phyloP scores from a whole-genome alignment of 345 rosid genomes.

The Boechera stricta region DNA sequence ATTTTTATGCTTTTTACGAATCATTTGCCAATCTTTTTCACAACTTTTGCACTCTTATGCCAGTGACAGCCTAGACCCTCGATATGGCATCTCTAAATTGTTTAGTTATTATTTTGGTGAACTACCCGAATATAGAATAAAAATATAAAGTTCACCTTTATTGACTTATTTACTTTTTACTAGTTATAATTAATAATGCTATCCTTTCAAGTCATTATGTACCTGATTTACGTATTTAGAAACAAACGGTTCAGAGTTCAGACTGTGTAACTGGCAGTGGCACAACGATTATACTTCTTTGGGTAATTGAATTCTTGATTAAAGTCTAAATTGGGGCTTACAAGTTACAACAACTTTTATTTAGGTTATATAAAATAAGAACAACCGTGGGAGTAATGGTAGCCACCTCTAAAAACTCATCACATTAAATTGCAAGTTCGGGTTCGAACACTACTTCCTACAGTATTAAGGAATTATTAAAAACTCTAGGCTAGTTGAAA shows the following conservation, averaged over 20 bases:
- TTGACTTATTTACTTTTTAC: too few species aligned
- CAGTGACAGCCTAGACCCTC: conserved; percentile 42
- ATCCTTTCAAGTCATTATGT: conserved; percentile 9
- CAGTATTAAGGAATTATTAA: too few species aligned
- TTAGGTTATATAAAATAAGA: not conserved
- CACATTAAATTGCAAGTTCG: too few species aligned
- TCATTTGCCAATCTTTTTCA: conserved; percentile 35
- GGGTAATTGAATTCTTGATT: conserved; percentile 17
- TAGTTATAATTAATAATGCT: not conserved
- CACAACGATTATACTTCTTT: conserved; percentile 21
- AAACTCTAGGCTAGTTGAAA: too few species aligned
- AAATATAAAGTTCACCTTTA: not conserved
- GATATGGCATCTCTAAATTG: conserved; percentile 29
- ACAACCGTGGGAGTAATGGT: too few species aligned
- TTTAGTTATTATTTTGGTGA: conserved; percentile 32
- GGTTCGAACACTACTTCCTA: too few species aligned
- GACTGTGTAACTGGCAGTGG: not conserved
- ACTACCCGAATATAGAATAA: conserved; percentile 20
- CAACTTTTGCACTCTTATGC: conserved; percentile 36
- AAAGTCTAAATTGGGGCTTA: conserved; percentile 19
- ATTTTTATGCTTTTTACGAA: conserved; percentile 25
- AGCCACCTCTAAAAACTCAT: too few species aligned
- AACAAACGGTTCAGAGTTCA: not conserved
- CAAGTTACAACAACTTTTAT: not conserved
- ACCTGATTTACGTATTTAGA: conserved; percentile 1